phyloP scores from a whole-genome alignment of 2,329 filamentous ascomycete species.

The Pseudogymnoascus sp. region DNA sequence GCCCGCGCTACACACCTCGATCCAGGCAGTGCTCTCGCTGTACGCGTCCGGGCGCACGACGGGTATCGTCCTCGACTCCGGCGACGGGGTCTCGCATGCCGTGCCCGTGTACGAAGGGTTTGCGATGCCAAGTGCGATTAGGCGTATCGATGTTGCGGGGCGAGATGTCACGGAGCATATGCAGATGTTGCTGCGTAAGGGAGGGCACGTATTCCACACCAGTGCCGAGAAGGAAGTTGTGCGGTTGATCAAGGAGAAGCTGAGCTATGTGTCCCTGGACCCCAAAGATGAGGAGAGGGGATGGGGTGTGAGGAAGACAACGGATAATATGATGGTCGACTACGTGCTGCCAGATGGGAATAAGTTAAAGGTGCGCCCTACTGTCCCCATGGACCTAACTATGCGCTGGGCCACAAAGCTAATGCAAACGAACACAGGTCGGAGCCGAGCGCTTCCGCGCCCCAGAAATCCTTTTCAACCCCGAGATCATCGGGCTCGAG shows the following conservation, averaged over 20 bases:
- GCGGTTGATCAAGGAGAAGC: conserved; percentile 89
- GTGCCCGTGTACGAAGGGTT: conserved; percentile 98
- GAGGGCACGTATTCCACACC: conserved; percentile 90
- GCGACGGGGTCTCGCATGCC: conserved; percentile 93
- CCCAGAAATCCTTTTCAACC: conserved; percentile 95
- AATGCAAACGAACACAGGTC: conserved; percentile 44
- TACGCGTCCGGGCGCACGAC: conserved; percentile 95
- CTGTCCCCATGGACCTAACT: neutral
- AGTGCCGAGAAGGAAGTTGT: conserved; percentile 99
- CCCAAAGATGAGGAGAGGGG: conserved; percentile 95
- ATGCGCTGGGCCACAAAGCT: neutral
- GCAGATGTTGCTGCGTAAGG: conserved; percentile 83
- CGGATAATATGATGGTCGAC: conserved; percentile 70
- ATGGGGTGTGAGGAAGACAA: conserved; percentile 73
- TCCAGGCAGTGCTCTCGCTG: conserved; percentile 90
- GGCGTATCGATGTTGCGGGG: conserved; percentile 90
- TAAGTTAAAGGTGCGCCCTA: conserved; percentile 65
- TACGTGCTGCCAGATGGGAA: conserved; percentile 89
- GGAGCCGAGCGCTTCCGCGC: conserved; percentile 92
- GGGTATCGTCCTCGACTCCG: conserved; percentile 88
- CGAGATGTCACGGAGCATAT: conserved; percentile 94
- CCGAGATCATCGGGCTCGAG: conserved; percentile 92
- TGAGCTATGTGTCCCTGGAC: conserved; percentile 83
- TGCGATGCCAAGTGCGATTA: conserved; percentile 90
- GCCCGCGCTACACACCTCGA: conserved; percentile 89